A percentile compares a stretch with the other conserved stretches of the same genome.
Evolutionary conservation across 306 rosid species (phyloP).

Genomic region (Betula pendula): DNA sequence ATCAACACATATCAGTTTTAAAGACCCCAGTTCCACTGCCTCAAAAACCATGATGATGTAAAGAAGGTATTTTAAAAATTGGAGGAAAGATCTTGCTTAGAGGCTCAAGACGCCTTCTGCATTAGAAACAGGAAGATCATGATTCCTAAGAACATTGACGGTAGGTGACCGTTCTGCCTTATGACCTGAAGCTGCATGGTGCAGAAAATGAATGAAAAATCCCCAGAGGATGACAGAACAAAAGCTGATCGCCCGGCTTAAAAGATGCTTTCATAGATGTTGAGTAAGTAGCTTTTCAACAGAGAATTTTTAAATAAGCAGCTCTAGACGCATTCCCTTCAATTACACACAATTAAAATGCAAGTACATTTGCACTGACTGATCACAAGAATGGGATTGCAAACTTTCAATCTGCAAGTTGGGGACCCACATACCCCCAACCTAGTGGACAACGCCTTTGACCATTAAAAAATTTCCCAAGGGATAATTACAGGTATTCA

Average conservation of each 20-base stretch:
- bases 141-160: too few relatives aligned
- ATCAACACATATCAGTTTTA: neutral
- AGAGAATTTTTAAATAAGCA: neutral
- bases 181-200: too few relatives aligned
- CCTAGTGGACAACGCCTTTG: too few relatives aligned
- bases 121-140: too few relatives aligned
- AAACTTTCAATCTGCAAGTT: too few relatives aligned
- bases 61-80: neutral
- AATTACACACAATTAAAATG: neutral
- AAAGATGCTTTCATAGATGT: neutral
- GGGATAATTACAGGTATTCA: too few relatives aligned
- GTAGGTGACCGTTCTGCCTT: too few relatives aligned
- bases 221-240: neutral
- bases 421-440: too few relatives aligned
- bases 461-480: too few relatives aligned
- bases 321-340: neutral
- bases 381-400: neutral
- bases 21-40: neutral
- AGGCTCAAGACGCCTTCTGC: too few relatives aligned
- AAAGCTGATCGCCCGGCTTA: neutral
- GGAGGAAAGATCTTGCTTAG: too few relatives aligned
- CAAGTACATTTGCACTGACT: neutral
- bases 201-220: too few relatives aligned
- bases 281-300: neutral
- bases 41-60: neutral